These are phyloP conservation scores for Teunomyces lycoperdinae DNA, from an alignment of 805 yeast genomes.

Conservation along the genomic window DNA sequence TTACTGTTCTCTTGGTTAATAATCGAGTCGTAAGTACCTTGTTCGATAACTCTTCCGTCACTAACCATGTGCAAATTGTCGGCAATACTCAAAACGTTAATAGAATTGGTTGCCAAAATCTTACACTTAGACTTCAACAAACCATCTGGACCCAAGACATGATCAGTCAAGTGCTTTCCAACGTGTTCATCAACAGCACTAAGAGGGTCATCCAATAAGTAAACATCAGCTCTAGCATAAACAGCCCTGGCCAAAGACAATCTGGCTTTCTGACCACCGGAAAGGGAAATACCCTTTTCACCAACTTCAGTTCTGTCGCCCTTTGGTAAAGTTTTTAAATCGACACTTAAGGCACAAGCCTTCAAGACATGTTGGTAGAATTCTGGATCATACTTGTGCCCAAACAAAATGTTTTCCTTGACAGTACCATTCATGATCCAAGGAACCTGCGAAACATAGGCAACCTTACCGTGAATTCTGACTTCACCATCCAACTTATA, in stretches of 20 bases:
- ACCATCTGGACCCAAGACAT: conserved; percentile 81
- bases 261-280: conserved; percentile 98
- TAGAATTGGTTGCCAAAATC: conserved; percentile 82
- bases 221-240: conserved; percentile 89
- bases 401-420: conserved; percentile 87
- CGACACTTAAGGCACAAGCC: conserved; percentile 85
- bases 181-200: conserved; percentile 99
- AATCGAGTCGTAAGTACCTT: conserved; percentile 58
- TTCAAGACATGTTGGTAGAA: conserved; percentile 78
- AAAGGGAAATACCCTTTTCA: conserved; percentile 92
- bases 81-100: conserved; percentile 77
- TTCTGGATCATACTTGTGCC: conserved; percentile 75
- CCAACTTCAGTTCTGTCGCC: conserved; percentile 94
- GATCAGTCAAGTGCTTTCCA: conserved; percentile 76
- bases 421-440: conserved; percentile 98
- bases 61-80: conserved; percentile 64
- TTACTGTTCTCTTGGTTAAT: conserved; percentile 45
- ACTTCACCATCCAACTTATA: conserved; percentile 74
- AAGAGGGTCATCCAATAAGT: conserved; percentile 85
- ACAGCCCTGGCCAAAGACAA: conserved; percentile 93
- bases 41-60: conserved; percentile 66
- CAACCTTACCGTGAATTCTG: conserved; percentile 69
- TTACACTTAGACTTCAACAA: conserved; percentile 70
- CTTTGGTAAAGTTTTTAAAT: conserved; percentile 75
- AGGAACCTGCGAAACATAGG: conserved; percentile 90